Conservation (phyloP, 257 asterid genomes). For the Capsicum rhomboideum region DNA sequence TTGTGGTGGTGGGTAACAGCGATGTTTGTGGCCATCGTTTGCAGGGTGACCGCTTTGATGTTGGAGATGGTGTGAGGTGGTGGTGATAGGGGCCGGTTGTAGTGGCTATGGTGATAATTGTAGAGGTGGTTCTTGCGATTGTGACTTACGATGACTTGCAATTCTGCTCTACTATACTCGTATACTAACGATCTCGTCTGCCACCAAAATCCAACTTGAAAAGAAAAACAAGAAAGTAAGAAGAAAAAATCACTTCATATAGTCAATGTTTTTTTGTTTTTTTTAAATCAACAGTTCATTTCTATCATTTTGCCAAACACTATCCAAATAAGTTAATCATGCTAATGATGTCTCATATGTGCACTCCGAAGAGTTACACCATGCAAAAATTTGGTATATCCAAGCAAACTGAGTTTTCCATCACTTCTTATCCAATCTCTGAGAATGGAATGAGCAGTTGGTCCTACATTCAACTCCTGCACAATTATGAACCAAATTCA, state of each 20-base stretch:
- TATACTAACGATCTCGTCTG: neutral
- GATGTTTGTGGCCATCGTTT: neutral
- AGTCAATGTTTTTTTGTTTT: too few relatives aligned
- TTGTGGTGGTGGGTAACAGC: neutral
- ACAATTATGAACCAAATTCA: neutral
- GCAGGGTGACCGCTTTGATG: neutral
- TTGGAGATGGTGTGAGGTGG: neutral
- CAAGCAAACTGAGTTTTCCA: conserved; percentile 71
- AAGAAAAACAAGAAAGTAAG: neutral
- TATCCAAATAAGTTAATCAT: neutral
- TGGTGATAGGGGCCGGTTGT: neutral
- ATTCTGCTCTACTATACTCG: neutral
- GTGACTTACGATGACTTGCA: neutral
- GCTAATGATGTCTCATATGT: conserved; percentile 53
- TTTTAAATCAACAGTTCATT: neutral
- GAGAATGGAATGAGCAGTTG: conserved; percentile 58
- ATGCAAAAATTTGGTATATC: conserved; percentile 85
- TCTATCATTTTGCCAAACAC: neutral
- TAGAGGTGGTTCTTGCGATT: neutral
- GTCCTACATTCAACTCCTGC: conserved; percentile 84
- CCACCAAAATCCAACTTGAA: neutral
- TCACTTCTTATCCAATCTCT: conserved; percentile 73
- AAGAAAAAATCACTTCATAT: neutral
- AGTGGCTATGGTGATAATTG: neutral
- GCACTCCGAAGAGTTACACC: conserved; percentile 84